Evolutionary conservation across 192 early-diverging fungal genomes (phyloP), one percentile per base, ranked within the genome.

Genomic region (Coemansia sp.): DNA sequence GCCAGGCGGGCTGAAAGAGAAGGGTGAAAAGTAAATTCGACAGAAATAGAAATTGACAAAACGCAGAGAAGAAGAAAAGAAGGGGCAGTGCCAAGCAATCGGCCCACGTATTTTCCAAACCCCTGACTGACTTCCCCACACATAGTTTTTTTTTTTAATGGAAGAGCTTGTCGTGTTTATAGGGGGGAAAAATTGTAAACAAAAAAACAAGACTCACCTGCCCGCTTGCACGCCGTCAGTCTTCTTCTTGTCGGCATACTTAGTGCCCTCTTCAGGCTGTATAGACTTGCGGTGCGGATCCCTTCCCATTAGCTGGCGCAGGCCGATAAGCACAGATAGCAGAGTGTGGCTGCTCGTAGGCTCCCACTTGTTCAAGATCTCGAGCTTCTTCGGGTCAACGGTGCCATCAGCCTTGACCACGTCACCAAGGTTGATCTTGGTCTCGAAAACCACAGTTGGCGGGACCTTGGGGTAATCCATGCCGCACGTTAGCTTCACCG

Each of bases 221-320:
- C 46, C 24, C 44, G n/a, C 16, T 33, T 2, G 3, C 46, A 5
- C 27, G 7, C 27, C 33, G 9, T 18, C 50, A 9, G 20, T 12
- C 9, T 60, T 12, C 9, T 60, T 61, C 57, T 69, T 55, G 20
- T 13, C 20, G 16, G n/a, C 16, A 27, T 60, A 92, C 27, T 68
- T 85, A 61, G 87, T 67, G 33, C 93, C 94, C 86, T 98, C 97
- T 61, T 89, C 79, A 44, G 96, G 96, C 81, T 98, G 97, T 47
- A 90, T 76, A 38, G 95, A 84, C 81, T 97, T 99, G 72, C 90
- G 86, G 86, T 95, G 92, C 36, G 79, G 61, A 7, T 90, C 85
- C 49, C 87, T 87, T 43, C 88, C 90, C 96, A 99, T 99, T 77
- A 97, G 95, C 38, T 90, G 85, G 68, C 94, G 90, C 64, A 99